Conservation (phyloP, 163 green algal species). For the Chloroidium sp. region DNA sequence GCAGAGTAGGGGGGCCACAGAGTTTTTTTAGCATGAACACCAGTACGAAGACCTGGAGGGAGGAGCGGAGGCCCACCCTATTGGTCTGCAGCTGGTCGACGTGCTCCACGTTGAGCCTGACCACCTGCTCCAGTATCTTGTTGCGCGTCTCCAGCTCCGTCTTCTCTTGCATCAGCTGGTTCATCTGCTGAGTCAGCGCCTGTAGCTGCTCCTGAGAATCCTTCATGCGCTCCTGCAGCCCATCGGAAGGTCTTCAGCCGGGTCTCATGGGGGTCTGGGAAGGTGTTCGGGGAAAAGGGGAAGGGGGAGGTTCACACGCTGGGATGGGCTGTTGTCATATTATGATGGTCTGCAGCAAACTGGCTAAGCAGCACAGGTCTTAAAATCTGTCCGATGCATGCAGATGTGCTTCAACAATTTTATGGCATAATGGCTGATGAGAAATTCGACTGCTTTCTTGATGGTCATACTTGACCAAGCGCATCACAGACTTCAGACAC, state of each 20-base stretch:
- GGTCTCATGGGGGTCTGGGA: too few relatives aligned
- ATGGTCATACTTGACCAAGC: too few relatives aligned
- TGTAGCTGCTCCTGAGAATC: constrained; percentile 12
- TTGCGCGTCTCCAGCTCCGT: constrained; percentile 12
- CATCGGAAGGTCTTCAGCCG: too few relatives aligned
- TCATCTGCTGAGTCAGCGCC: constrained; percentile 8
- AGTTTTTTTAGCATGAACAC: too few relatives aligned
- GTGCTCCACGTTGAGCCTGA: constrained; percentile 7
- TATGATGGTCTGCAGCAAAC: too few relatives aligned
- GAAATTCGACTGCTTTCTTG: background rate
- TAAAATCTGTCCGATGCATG: background rate
- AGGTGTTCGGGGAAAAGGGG: too few relatives aligned
- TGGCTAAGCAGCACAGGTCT: background rate
- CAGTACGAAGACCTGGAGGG: too few relatives aligned
- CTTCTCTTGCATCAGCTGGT: constrained; percentile 15
- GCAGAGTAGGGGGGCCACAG: too few relatives aligned
- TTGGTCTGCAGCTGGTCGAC: constrained; percentile 3
- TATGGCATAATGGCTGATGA: background rate
- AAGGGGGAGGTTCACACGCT: too few relatives aligned
- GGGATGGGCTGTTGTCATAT: too few relatives aligned
- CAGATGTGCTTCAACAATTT: background rate
- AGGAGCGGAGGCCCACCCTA: background rate
- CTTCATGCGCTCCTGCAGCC: constrained; percentile 21
- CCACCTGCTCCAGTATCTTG: constrained; percentile 6
- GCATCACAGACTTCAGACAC: too few relatives aligned